A percentile compares a stretch with the other conserved stretches of the same genome.
phyloP scores from a whole-genome alignment of 371 early-diverging fungal species.

The Mucor plumbeus region DNA sequence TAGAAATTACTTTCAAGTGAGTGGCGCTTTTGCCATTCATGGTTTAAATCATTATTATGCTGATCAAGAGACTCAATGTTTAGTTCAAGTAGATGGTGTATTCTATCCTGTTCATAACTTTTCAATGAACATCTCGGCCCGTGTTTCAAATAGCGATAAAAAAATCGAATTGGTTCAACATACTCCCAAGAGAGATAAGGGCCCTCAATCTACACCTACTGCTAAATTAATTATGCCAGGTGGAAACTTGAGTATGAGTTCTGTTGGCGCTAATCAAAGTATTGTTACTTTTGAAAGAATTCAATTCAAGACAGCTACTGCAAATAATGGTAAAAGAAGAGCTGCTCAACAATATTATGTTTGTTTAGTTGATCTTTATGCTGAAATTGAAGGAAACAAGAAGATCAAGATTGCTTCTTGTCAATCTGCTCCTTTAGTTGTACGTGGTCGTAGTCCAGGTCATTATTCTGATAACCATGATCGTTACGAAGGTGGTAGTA shows the following conservation, averaged over 20 bases:
- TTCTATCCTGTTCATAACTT: slow-evolving; percentile 65
- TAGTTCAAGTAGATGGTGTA: slow-evolving; percentile 57
- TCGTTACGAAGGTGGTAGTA: slow-evolving; percentile 16
- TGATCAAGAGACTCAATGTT: slow-evolving; percentile 64
- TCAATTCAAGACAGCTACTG: slow-evolving; percentile 95
- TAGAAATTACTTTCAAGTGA: slow-evolving; percentile 93
- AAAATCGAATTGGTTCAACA: slow-evolving; percentile 88
- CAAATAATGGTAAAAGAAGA: slow-evolving; percentile 89
- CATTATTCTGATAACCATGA: slow-evolving; percentile 78
- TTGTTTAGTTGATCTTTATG: slow-evolving; percentile 72
- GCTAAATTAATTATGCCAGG: slow-evolving; percentile 68
- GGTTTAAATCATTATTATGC: slow-evolving; percentile 50
- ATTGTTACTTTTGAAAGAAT: slow-evolving; percentile 89
- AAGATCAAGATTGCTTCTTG: slow-evolving; percentile 68
- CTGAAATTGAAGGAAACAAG: slow-evolving; percentile 61
- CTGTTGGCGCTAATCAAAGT: slow-evolving; percentile 59
- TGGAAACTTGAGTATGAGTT: slow-evolving; percentile 58
- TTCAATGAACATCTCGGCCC: slow-evolving; percentile 74
- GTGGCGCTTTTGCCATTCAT: slow-evolving; percentile 72
- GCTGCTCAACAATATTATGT: slow-evolving; percentile 93
- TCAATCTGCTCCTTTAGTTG: slow-evolving; percentile 85
- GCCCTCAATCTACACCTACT: slow-evolving; percentile 80
- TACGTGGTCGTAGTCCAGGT: slow-evolving; percentile 94
- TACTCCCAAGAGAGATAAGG: slow-evolving; percentile 94
- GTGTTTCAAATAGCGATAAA: slow-evolving; percentile 74